phyloP scores from a whole-genome alignment of 2,329 filamentous ascomycete genomes.

The Trichoderma koningii region DNA sequence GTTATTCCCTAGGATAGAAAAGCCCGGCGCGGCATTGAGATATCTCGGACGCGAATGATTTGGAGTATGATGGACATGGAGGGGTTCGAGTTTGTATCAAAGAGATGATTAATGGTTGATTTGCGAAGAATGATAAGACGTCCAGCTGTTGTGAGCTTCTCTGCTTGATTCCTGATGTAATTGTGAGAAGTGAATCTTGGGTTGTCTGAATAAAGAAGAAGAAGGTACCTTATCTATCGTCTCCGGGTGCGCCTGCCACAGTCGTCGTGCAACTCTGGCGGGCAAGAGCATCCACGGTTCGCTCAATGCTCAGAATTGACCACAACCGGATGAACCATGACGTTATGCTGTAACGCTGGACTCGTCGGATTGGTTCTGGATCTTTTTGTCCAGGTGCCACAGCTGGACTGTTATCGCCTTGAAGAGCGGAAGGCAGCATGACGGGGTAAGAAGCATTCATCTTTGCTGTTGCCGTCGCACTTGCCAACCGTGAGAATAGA shows the following conservation, averaged over 20 bases:
- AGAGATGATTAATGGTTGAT: neutral
- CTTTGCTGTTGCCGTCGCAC: neutral
- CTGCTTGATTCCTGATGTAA: neutral
- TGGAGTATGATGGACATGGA: neutral
- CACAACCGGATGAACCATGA: neutral
- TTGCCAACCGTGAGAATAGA: too few relatives aligned
- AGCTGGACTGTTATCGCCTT: neutral
- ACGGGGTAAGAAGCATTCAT: neutral
- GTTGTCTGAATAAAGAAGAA: too few relatives aligned
- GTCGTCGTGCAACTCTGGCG: neutral
- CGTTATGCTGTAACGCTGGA: too few relatives aligned
- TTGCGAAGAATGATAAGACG: neutral
- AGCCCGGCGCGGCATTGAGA: slow-evolving; percentile 3
- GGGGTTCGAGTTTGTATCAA: neutral
- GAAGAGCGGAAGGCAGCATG: neutral
- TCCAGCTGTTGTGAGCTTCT: neutral
- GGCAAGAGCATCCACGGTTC: neutral
- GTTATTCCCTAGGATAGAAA: neutral
- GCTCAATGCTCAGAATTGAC: neutral
- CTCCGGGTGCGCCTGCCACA: neutral
- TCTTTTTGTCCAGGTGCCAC: neutral
- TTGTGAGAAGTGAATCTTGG: too few relatives aligned
- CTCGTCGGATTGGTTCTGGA: neutral
- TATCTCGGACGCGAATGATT: neutral
- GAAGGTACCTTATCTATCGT: too few relatives aligned